Conservation (phyloP, 2,329 filamentous ascomycete species). For the Samsoniella hepiali region DNA sequence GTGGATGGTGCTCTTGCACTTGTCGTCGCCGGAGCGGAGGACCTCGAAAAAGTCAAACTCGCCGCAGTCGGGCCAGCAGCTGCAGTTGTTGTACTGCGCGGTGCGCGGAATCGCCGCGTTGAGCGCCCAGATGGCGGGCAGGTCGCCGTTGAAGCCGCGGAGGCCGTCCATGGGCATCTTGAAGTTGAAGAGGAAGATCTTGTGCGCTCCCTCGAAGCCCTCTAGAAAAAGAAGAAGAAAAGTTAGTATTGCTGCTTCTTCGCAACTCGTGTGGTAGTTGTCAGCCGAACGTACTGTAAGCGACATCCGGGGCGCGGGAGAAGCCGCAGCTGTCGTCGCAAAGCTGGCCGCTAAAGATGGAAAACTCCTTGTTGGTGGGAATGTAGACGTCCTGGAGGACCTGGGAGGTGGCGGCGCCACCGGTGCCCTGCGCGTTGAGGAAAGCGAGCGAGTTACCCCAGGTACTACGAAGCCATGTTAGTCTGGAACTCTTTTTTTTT, state of each 20-base stretch:
- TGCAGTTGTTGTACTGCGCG: conserved; percentile 67
- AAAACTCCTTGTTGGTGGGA: conserved; percentile 43
- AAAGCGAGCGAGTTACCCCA: conserved; percentile 48
- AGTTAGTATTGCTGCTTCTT: neutral
- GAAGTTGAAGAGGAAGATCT: conserved; percentile 72
- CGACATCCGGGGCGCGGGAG: conserved; percentile 41
- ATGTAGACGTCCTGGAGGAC: conserved; percentile 39
- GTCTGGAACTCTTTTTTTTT: neutral
- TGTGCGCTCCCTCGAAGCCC: conserved; percentile 67
- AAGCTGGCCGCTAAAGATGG: conserved; percentile 43
- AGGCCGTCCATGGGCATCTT: conserved; percentile 63
- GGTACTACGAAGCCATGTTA: conserved; percentile 27
- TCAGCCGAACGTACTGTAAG: conserved; percentile 37
- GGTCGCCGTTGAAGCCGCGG: conserved; percentile 56
- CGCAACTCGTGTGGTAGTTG: no score
- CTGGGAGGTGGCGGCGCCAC: conserved; percentile 37
- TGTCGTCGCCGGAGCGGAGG: conserved; percentile 60
- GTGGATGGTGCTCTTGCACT: conserved; percentile 70
- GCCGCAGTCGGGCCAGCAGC: conserved; percentile 71
- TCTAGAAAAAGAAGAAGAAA: conserved; percentile 39
- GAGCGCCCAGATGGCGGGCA: conserved; percentile 73
- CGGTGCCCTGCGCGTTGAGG: conserved; percentile 40
- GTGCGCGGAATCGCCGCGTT: conserved; percentile 71
- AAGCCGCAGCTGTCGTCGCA: conserved; percentile 44
- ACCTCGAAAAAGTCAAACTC: conserved; percentile 76